These are phyloP conservation scores for Hanseniaspora thailandica DNA, from an alignment of 805 yeast genomes.

Conservation along the genomic window DNA sequence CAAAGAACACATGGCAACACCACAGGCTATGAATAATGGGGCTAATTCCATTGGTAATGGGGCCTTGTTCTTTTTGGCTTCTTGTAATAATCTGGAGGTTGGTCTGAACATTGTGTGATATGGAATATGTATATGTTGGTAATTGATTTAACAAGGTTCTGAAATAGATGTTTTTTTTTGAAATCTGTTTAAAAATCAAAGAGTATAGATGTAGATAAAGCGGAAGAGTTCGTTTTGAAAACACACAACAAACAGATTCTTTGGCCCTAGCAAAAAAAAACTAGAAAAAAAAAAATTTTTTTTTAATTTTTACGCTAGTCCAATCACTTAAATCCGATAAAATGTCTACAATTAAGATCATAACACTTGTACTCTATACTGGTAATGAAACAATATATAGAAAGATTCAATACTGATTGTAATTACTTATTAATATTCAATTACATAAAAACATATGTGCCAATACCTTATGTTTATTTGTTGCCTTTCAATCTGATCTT, in stretches of 20 bases:
- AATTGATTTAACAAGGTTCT: not conserved
- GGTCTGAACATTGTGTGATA: conserved; percentile 35
- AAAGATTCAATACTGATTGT: no score
- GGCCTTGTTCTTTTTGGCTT: conserved; percentile 32
- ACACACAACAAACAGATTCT: no score
- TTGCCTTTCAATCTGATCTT: no score
- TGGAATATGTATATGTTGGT: not conserved
- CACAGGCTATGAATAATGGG: conserved; percentile 47
- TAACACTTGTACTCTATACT: no score
- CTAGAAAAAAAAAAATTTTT: not conserved
- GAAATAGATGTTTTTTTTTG: not conserved
- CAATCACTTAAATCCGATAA: not conserved
- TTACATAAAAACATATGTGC: no score
- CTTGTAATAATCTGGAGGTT: conserved; percentile 35
- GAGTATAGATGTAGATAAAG: not conserved
- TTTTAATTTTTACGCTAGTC: not conserved
- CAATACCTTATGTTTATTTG: no score
- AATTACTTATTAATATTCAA: no score
- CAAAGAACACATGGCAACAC: conserved; percentile 42
- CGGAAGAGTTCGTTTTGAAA: no score
- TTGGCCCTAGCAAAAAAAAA: no score
- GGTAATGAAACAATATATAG: no score
- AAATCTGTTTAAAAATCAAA: no score
- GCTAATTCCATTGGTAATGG: conserved; percentile 45
- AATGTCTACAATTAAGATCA: not conserved